Conservation (phyloP, 352 stramenopile species). For the Phytophthora fragariae region DNA sequence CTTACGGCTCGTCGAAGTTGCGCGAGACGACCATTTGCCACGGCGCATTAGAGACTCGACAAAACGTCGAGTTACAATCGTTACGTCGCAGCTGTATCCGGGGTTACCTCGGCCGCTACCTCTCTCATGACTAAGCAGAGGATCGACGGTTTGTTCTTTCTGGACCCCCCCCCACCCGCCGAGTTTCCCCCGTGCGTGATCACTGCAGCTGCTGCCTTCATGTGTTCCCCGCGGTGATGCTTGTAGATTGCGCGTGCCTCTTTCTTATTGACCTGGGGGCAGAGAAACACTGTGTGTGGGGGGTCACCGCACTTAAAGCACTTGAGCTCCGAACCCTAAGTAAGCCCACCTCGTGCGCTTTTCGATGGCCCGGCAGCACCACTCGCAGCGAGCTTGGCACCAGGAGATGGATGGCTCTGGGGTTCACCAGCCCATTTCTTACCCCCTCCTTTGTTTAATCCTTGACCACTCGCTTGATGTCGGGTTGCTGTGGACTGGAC, state of each 20-base stretch:
- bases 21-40: no score
- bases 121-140: no score
- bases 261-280: background rate
- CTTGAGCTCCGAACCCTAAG: background rate
- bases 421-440: background rate
- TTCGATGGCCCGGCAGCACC: background rate
- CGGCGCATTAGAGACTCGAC: no score
- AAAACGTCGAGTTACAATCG: no score
- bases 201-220: background rate
- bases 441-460: background rate
- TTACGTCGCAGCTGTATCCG: no score
- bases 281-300: background rate
- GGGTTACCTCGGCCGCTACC: no score
- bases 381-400: background rate
- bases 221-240: background rate
- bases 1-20: no score
- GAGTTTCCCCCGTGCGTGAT: background rate
- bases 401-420: background rate
- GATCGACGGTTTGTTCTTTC: no score
- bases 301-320: background rate
- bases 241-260: background rate
- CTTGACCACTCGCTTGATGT: background rate
- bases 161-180: no score
- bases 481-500: no score
- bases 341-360: background rate